Evolutionary conservation across 768 basidiomycete species (phyloP), one percentile per base, ranked within the genome.

Genomic region (Mycena pura): DNA sequence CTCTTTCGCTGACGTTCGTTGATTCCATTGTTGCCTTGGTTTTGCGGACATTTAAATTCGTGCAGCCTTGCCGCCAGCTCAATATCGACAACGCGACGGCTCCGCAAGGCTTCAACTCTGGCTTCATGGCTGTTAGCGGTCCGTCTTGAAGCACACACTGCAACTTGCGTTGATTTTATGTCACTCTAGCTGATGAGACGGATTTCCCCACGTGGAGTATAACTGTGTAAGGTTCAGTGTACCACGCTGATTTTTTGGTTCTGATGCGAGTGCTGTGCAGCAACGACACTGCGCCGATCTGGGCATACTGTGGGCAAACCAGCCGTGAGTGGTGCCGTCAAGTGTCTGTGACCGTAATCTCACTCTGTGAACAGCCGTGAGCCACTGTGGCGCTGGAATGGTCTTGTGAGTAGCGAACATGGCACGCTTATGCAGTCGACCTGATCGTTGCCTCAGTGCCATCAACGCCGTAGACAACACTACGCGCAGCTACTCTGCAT

Each of bases 401-500:
- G 82, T 83, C 56, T 84, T 83, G 80, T 81, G 59, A 74, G 79
- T 75, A 3, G 41, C 46, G 17, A 36, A 56, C 43, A 11, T 22
- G 15, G 19, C n/a, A n/a, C n/a, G n/a, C n/a, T n/a, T n/a, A n/a
- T 24, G 3, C 3, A 9, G 24, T 22, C n/a, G 1, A 25, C 31
- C 39, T 28, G 14, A 24, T 6, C 27, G 5, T 48, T 46, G 41
- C 46, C 34, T 13, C 50, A 81, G 80, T 69, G 82, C 86, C 57
- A 77, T 88, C 69, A 90, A 90, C 78, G 72, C 84, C 44, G 82
- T 81, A 55, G 81, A 86, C 58, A 68, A 60, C 57, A 81, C 81
- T 6, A 63, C 72, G 11, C 81, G 80, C 64, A 85, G 79, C 75
- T 87, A 85, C 73, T 67, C 75, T 39, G 86, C 86, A 3, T 88